Base-by-base conservation (phyloP, 108 stramenopile species). In the Mediolabrus comicus region DNA sequence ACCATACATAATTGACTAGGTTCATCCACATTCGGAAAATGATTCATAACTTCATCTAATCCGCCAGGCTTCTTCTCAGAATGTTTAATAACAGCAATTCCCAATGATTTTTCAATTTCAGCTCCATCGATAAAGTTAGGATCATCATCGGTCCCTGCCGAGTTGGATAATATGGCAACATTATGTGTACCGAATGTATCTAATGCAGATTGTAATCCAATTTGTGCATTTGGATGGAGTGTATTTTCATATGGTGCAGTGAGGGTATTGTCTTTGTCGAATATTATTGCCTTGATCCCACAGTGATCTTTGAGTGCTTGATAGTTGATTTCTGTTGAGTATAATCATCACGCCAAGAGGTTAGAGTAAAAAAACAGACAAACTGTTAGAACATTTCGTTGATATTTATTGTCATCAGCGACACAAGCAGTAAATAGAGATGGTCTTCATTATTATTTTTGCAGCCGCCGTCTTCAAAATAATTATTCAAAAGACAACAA, bases 211-310 rank as follows among this genome's bases (percentile, higher is more conserved):
- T 83, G 66, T 8, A 94, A 53, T 25, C 91, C 95, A 6, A n/a
- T 27, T 14, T 61, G 54, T 8, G 89, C 92, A 17, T 69, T 58
- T 2, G 80, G 79, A 59, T 97, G 97, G 31, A 92, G 61, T 16
- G 30, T 65, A 59, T 79, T 89, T 54, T 67, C 87, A 67, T 97
- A 97, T 32, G 97, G 97, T 10, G 93, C 91, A 8, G 97, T 97
- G 59, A 97, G 72, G 9, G 97, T 97, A 65, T 97, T 97, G 81
- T 97, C 97, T 70, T 97, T 95, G 78, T 96, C 95, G 63, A 93
- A 92, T 51, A 97, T 67, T 16, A 95, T 83, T 31, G 87, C 92
- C 31, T 72, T 75, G 68, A 95, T 88, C 38, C 89, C 91, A 59
- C 86, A 86, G 53, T 82, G 74, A n/a, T 88, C 84, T 58, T 83